Evolutionary conservation across 2,329 filamentous ascomycete species (phyloP).

Genomic region (Catunica adiposa): DNA sequence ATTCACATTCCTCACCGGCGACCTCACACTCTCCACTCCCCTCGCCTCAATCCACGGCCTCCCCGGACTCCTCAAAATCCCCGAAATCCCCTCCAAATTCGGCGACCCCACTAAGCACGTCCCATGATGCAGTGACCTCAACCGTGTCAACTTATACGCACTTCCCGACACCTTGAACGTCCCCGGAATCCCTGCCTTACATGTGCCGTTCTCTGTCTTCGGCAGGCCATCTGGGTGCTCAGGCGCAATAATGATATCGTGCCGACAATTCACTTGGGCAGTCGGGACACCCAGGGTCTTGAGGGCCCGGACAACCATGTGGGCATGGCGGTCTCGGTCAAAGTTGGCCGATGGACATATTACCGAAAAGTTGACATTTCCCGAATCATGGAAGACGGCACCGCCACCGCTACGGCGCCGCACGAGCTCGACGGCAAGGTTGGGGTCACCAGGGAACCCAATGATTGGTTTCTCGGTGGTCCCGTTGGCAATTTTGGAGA

Average conservation of each 20-base stretch:
- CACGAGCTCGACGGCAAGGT: slow-evolving; percentile 40
- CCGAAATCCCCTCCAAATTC: slow-evolving; percentile 52
- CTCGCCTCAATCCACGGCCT: slow-evolving; percentile 60
- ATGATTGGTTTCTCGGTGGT: neutral
- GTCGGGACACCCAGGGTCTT: slow-evolving; percentile 38
- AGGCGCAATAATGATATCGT: slow-evolving; percentile 71
- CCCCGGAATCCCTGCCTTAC: slow-evolving; percentile 9
- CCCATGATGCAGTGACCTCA: slow-evolving; percentile 76
- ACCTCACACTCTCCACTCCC: slow-evolving; percentile 83
- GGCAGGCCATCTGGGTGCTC: slow-evolving; percentile 9
- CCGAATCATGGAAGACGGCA: slow-evolving; percentile 81
- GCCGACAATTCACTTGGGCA: slow-evolving; percentile 68
- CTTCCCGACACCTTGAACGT: slow-evolving; percentile 79
- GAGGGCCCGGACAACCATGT: slow-evolving; percentile 83
- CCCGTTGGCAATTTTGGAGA: slow-evolving; percentile 22
- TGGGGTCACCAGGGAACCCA: neutral
- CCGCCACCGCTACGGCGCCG: slow-evolving; percentile 78
- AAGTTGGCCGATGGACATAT: slow-evolving; percentile 65
- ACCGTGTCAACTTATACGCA: slow-evolving; percentile 78
- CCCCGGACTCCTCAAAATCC: slow-evolving; percentile 62
- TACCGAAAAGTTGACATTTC: slow-evolving; percentile 90
- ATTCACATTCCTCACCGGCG: slow-evolving; percentile 63
- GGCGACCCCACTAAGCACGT: slow-evolving; percentile 71
- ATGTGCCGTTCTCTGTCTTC: slow-evolving; percentile 4
- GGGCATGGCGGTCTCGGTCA: slow-evolving; percentile 70